These are phyloP conservation scores for Penicillium sp. DNA, from an alignment of 2,329 filamentous ascomycete genomes.

Conservation along the genomic window DNA sequence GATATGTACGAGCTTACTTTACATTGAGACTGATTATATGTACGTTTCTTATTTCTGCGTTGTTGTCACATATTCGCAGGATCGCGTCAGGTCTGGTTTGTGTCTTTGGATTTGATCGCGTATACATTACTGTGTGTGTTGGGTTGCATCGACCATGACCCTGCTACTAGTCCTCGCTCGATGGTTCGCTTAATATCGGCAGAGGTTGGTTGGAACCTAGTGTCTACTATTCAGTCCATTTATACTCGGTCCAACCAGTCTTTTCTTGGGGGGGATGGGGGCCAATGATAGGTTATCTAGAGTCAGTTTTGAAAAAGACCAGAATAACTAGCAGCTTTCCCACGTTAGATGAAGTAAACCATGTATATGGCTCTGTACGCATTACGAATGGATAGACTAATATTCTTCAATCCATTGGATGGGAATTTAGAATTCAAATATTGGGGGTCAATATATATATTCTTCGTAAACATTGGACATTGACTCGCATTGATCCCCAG, in stretches of 20 bases:
- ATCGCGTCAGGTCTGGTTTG: neutral
- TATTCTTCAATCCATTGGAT: neutral
- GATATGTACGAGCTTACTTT: neutral
- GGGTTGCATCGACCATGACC: neutral
- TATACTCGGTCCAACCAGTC: neutral
- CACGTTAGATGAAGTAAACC: neutral
- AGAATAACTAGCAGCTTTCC: no score
- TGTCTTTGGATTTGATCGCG: neutral
- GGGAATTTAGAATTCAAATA: neutral
- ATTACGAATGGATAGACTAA: neutral
- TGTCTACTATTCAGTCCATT: neutral
- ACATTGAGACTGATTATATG: neutral
- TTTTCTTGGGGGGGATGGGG: neutral
- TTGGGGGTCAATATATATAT: no score
- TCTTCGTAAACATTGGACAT: no score
- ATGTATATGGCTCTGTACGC: neutral
- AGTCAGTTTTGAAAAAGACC: neutral
- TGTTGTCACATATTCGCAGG: neutral
- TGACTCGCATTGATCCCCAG: neutral
- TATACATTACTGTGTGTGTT: neutral
- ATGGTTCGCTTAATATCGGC: neutral
- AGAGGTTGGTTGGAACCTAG: neutral
- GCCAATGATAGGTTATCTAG: neutral
- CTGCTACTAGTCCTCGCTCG: neutral
- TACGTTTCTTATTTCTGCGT: neutral